phyloP scores from a whole-genome alignment of 257 asterid genomes.

The Vinca minor region DNA sequence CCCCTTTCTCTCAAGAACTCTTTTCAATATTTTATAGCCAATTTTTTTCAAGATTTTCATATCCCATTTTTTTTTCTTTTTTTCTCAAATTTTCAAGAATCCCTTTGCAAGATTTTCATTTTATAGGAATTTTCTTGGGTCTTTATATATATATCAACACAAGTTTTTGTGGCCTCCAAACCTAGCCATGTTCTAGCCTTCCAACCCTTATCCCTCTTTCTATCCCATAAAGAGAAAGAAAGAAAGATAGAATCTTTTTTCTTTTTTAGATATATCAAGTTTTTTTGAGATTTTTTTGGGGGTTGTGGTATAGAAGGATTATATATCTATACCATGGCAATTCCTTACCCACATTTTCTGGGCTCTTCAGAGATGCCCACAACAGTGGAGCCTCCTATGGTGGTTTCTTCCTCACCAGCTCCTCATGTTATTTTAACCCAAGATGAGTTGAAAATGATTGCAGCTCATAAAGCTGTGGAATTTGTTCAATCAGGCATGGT shows the following conservation, averaged over 20 bases:
- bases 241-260: background rate
- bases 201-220: background rate
- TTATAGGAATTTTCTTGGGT: background rate
- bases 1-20: too few relatives aligned
- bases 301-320: too few relatives aligned
- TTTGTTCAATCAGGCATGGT: constrained; percentile 42
- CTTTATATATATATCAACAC: too few relatives aligned
- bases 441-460: constrained; percentile 36
- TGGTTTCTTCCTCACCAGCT: constrained; percentile 16
- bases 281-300: too few relatives aligned
- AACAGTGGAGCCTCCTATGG: constrained; percentile 13
- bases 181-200: constrained; percentile 18
- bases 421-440: constrained; percentile 18
- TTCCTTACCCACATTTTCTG: constrained; percentile 27
- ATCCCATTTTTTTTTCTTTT: too few relatives aligned
- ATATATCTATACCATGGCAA: constrained; percentile 19
- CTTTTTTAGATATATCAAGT: background rate
- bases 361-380: constrained; percentile 13
- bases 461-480: constrained; percentile 39
- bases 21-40: background rate
- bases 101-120: background rate
- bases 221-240: background rate
- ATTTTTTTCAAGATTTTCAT: too few relatives aligned
- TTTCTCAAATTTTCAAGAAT: too few relatives aligned
- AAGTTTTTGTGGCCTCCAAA: too few relatives aligned